Base-by-base conservation (phyloP, 192 early-diverging fungal genomes). In the Gonapodya prolifera region DNA sequence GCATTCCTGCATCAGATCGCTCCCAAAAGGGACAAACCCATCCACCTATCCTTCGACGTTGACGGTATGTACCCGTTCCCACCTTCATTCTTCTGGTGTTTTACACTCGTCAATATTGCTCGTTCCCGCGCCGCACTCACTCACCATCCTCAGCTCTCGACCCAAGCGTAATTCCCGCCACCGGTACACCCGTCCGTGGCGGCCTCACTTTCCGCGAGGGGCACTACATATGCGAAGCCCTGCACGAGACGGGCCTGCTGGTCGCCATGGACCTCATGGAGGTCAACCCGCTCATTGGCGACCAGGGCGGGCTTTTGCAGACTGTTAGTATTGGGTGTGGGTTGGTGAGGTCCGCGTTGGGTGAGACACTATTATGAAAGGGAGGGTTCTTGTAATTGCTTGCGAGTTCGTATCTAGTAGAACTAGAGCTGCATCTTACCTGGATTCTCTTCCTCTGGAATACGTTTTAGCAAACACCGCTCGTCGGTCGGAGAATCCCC, bases 121-220 rank as follows among this genome's bases (percentile, higher is more conserved):
- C n/a, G n/a, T n/a, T n/a, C n/a, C n/a, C n/a, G n/a, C n/a, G n/a
- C n/a, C n/a, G n/a, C n/a, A n/a, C n/a, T n/a, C n/a, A n/a, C n/a
- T n/a, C n/a, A n/a, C n/a, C n/a, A n/a, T n/a, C n/a, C n/a, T 61
- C 45, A 61, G 45, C 45, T 23, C 45, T 61, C 45, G 96, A 98
- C 82, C 96, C 96, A 30, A 87, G 91, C 1, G 94, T 98, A 17
- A 95, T 94, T 0, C 96, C 96, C 30, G 91, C 93, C 1, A 98
- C 96, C 0, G 96, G 96, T 70, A 98, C 96, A 1, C 96, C 96
- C 8, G 96, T 98, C 13, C 89, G 95, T 74, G 96, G 96, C 78
- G 96, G 96, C 30, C 84, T 98, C 70, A 93, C 93, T 13, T 98
- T 97, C 87, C 87, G 96, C 75, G 96, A 98, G 83, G 96, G 96